A percentile compares a stretch with the other conserved stretches of the same genome.
Conservation (phyloP, 176 grass and related monocot genomes). For the Carex myosuroides region DNA sequence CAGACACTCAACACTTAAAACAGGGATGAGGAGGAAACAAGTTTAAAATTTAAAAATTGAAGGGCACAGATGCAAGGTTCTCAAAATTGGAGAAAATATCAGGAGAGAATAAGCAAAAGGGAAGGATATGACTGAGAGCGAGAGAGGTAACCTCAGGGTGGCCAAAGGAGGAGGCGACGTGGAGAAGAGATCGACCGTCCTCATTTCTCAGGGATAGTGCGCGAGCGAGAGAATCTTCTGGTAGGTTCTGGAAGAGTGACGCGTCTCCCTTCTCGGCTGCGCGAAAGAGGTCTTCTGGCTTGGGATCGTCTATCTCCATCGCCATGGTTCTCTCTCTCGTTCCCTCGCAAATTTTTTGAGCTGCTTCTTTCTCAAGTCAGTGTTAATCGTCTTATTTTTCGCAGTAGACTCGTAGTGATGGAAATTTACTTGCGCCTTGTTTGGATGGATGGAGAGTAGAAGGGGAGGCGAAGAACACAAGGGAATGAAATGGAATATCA, state of each 20-base stretch:
- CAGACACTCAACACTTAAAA: not conserved
- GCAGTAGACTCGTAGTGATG: not conserved
- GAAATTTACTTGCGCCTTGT: not conserved
- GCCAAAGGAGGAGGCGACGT: constrained; percentile 61
- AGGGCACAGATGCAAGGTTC: not conserved
- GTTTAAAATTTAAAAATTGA: not conserved
- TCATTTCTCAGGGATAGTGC: constrained; percentile 56
- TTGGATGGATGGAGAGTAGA: too few relatives aligned
- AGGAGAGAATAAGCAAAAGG: not conserved
- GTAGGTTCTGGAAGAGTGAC: constrained; percentile 41
- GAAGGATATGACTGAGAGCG: not conserved
- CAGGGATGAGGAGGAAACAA: not conserved
- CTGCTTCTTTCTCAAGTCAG: constrained; percentile 18
- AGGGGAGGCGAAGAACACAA: too few relatives aligned
- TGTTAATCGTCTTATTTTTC: not conserved
- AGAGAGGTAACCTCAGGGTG: constrained; percentile 31
- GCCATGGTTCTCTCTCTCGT: constrained; percentile 28
- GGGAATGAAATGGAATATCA: too few relatives aligned
- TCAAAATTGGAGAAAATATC: not conserved
- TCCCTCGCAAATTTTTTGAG: not conserved
- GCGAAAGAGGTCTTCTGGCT: constrained; percentile 64
- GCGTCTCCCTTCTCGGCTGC: constrained; percentile 60
- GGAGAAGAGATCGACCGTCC: constrained; percentile 80
- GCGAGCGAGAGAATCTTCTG: constrained; percentile 31
- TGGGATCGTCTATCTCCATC: constrained; percentile 48